phyloP scores from a whole-genome alignment of 495 filamentous ascomycete species.

The Acidomyces sp. region DNA sequence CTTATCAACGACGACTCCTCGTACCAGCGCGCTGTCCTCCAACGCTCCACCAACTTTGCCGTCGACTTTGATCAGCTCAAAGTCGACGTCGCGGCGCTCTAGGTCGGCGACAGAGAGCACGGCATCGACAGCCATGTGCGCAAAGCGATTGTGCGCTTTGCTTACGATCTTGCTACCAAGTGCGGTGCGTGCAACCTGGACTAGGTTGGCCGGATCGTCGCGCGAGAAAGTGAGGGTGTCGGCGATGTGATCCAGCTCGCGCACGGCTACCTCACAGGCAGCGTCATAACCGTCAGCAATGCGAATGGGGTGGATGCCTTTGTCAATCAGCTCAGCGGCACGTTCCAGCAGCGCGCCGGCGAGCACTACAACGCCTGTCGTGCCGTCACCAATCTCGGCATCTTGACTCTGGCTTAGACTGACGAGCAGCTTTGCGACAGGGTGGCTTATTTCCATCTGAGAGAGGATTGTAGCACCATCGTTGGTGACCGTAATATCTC shows the following conservation, averaged over 20 bases:
- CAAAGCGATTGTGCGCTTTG: constrained; percentile 96
- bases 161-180: constrained; percentile 98
- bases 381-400: constrained; percentile 97
- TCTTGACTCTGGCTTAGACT: constrained; percentile 99
- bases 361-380: constrained; percentile 93
- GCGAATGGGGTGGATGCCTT: constrained; percentile 95
- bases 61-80: constrained; percentile 98
- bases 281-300: constrained; percentile 97
- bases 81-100: constrained; percentile 93
- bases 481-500: constrained; percentile 98
- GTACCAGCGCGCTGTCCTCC: constrained; percentile 88
- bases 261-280: constrained; percentile 90
- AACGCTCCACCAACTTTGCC: constrained; percentile 92
- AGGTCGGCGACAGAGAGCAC: constrained; percentile 94
- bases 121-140: constrained; percentile 91
- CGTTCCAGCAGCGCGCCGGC: constrained; percentile 92
- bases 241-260: constrained; percentile 82
- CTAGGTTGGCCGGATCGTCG: constrained; percentile 64
- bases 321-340: constrained; percentile 97
- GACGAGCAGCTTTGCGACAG: constrained; percentile 91
- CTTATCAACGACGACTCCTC: constrained; percentile 98
- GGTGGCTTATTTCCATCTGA: constrained; percentile 99
- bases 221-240: constrained; percentile 75
- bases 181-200: constrained; percentile 90
- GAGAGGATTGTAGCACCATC: constrained; percentile 94